These are phyloP conservation scores for Chimonanthus salicifolius DNA, from an alignment of 164 flowering plant genomes.

Conservation along the genomic window DNA sequence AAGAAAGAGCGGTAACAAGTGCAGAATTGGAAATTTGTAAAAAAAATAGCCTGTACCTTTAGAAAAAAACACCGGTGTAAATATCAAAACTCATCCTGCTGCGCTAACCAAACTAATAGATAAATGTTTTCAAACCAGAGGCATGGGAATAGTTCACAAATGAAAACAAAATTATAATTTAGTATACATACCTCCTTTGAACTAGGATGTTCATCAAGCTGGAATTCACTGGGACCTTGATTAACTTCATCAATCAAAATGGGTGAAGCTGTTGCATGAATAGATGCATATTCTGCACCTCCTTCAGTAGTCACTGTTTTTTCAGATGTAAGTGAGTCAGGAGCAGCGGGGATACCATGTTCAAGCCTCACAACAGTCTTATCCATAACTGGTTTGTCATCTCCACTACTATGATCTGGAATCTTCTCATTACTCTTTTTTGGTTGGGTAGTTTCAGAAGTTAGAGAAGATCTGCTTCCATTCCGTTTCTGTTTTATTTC, in stretches of 20 bases:
- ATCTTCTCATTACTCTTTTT: constrained; percentile 21
- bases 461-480: constrained; percentile 23
- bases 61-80: too few relatives aligned
- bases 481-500: constrained; percentile 27
- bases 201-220: constrained; percentile 17
- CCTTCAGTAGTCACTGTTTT: constrained; percentile 20
- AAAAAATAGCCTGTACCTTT: too few relatives aligned
- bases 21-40: too few relatives aligned
- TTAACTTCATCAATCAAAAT: constrained; percentile 18
- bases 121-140: not conserved
- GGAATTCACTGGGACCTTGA: constrained; percentile 21
- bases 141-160: not conserved
- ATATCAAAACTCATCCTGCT: too few relatives aligned
- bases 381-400: constrained; percentile 64
- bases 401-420: constrained; percentile 23
- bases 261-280: constrained; percentile 38
- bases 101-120: not conserved
- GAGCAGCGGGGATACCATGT: constrained; percentile 39
- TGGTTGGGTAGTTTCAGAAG: constrained; percentile 23
- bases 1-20: too few relatives aligned
- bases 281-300: constrained; percentile 28
- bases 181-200: constrained; percentile 36
- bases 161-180: too few relatives aligned
- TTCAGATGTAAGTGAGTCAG: constrained; percentile 23
- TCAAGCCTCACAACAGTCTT: constrained; percentile 77